Evolutionary conservation across 2,329 filamentous ascomycete species (phyloP).

Genomic region (Fusarium scirpi): DNA sequence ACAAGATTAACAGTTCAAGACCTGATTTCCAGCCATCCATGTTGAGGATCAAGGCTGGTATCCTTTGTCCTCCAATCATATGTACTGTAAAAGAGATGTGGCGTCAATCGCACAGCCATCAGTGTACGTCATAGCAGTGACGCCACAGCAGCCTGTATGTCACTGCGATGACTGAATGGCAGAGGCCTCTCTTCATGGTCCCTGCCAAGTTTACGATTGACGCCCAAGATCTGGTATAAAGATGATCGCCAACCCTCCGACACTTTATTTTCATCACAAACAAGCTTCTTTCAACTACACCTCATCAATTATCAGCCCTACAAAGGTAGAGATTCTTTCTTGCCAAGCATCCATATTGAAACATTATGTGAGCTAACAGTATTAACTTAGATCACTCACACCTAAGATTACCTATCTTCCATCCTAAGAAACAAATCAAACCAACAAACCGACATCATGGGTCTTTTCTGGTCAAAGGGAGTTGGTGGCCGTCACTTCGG

Average conservation of each 20-base stretch:
- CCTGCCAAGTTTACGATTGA: slow-evolving; percentile 43
- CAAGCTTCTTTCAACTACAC: slow-evolving; percentile 45
- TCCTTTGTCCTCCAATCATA: slow-evolving; percentile 4
- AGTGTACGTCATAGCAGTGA: slow-evolving; percentile 38
- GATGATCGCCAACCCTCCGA: slow-evolving; percentile 35
- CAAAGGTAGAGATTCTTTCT: slow-evolving; percentile 10
- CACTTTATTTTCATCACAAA: slow-evolving; percentile 37
- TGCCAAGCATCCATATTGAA: not conserved
- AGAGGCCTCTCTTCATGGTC: slow-evolving; percentile 32
- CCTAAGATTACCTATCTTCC: not conserved
- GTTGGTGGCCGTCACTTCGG: slow-evolving; percentile 63
- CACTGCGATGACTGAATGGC: slow-evolving; percentile 26
- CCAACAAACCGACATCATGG: slow-evolving; percentile 52
- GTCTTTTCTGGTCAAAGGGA: slow-evolving; percentile 60
- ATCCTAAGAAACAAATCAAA: not conserved
- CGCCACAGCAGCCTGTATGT: slow-evolving; percentile 14
- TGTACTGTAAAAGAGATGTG: slow-evolving; percentile 2
- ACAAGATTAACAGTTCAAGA: slow-evolving; percentile 14
- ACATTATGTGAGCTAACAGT: slow-evolving; percentile 7
- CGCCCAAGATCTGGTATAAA: slow-evolving; percentile 37
- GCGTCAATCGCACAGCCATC: slow-evolving; percentile 39
- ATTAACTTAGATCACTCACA: slow-evolving; percentile 2
- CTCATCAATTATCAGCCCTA: not conserved
- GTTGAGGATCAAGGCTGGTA: not conserved
- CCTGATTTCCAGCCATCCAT: slow-evolving; percentile 15